Evolutionary conservation across 1,284 basidiomycete genomes (phyloP), one percentile per base, ranked within the genome.

Genomic region (Cystobasidium slooffiae): DNA sequence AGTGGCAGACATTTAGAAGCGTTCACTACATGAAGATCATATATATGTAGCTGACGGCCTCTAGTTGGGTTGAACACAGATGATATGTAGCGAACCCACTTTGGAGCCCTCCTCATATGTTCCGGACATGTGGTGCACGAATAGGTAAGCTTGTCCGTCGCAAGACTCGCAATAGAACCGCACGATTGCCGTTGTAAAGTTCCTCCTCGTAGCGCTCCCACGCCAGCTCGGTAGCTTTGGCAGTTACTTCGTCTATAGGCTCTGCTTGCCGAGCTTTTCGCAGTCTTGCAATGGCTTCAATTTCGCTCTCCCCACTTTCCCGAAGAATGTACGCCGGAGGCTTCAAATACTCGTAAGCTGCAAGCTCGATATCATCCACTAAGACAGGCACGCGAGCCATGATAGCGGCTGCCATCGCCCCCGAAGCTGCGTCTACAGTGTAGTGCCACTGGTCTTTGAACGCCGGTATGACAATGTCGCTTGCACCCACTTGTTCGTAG

Each of bases 331-430:
- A 56, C 12, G 55, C 55, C 1, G 55, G 55, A 18, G 16, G 16
- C 24, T 37, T 14, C 16, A 56, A 31, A 22, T 56, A 56, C 7
- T 2, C 3, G 55, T 56, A 56, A 20, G 55, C 55, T 31, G 14
- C 18, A 56, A 56, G 55, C 24, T 56, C 55, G 1, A 4, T 22
- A 31, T 14, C 55, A 37, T 56, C 55, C 16, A 56, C 31, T 14
- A 56, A 37, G 31, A 56, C 55, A 6, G 55, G 55, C 14, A 56
- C 55, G 3, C 55, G 18, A 6, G 31, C 55, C 55, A 56, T 56
- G 14, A 56, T 1, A 8, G 55, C 55, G 1, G 55, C 55, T 31
- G 55, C 3, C 2, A 56, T 56, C 14, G 55, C 55, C n/a, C 55
- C 55, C 3, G 16, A 18, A 14, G 55, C 55, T n/a, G 55, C 55